These are phyloP conservation scores for Hericium coralloides DNA, from an alignment of 768 basidiomycete species.

Conservation along the genomic window DNA sequence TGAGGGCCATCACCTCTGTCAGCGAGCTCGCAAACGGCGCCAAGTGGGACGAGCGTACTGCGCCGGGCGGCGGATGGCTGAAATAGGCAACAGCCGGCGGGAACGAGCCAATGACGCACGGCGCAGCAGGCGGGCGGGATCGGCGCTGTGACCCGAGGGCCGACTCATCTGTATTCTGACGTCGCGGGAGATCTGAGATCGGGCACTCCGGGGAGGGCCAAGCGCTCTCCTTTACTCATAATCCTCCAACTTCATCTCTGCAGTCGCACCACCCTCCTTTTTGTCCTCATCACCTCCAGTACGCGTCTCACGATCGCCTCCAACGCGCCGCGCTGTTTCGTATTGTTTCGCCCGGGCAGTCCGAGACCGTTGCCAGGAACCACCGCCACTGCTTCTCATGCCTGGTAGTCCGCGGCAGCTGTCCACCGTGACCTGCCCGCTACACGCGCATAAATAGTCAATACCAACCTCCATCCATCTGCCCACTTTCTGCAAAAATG, in stretches of 20 bases:
- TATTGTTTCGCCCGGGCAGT: background rate
- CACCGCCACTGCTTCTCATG: background rate
- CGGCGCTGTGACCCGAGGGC: background rate
- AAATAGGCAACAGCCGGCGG: background rate
- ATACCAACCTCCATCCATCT: background rate
- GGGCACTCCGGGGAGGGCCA: background rate
- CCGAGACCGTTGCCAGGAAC: background rate
- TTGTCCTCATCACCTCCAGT: no score
- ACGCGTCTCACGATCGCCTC: no score
- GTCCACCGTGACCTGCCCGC: no score
- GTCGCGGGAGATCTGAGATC: background rate
- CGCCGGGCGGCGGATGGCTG: background rate
- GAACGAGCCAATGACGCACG: background rate
- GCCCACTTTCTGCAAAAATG: slow-evolving; percentile 12
- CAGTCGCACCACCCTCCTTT: no score
- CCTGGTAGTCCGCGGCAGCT: no score
- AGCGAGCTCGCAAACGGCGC: no score
- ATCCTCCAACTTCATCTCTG: no score
- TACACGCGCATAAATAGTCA: no score
- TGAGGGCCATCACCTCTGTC: no score
- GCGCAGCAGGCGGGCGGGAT: background rate
- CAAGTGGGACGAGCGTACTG: background rate
- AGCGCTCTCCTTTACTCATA: background rate
- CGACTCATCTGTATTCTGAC: background rate
- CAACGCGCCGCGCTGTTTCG: background rate